Percentiles rank a stretch among this genome's conserved stretches.
Evolutionary conservation across 768 basidiomycete species (phyloP).

Genomic region (Boletus insuetus): DNA sequence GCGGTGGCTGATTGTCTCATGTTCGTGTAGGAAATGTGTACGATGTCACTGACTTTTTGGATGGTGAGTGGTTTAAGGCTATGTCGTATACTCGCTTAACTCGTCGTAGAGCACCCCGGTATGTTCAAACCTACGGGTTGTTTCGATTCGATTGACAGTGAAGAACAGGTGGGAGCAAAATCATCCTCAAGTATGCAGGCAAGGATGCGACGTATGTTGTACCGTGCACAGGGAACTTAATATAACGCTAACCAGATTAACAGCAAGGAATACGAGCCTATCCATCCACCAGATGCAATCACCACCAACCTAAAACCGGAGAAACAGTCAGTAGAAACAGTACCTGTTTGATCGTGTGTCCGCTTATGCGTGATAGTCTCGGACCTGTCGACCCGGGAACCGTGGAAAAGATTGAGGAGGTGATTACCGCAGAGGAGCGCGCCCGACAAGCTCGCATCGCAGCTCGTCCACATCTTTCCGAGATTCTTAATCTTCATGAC

Average conservation of each 20-base stretch:
- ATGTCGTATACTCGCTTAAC: background rate
- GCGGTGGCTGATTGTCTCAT: background rate
- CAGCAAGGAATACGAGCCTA: slow-evolving; percentile 80
- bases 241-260: background rate
- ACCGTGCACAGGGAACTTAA: background rate
- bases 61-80: slow-evolving; percentile 41
- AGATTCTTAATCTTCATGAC: slow-evolving; percentile 89
- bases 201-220: slow-evolving; percentile 77
- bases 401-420: slow-evolving; percentile 57
- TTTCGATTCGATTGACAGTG: background rate
- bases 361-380: slow-evolving; percentile 41
- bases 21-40: slow-evolving; percentile 60
- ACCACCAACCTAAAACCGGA: slow-evolving; percentile 75
- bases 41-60: slow-evolving; percentile 76
- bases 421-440: slow-evolving; percentile 69
- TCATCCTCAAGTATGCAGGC: slow-evolving; percentile 86
- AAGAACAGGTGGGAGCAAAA: slow-evolving; percentile 67
- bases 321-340: slow-evolving; percentile 59
- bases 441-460: slow-evolving; percentile 59
- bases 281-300: slow-evolving; percentile 84
- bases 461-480: slow-evolving; percentile 67
- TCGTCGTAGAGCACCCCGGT: slow-evolving; percentile 60
- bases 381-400: slow-evolving; percentile 72
- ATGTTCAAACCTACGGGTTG: slow-evolving; percentile 7
- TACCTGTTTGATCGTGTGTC: background rate